phyloP scores from a whole-genome alignment of 2,329 filamentous ascomycete genomes.

The Domatiomyces globalis region DNA sequence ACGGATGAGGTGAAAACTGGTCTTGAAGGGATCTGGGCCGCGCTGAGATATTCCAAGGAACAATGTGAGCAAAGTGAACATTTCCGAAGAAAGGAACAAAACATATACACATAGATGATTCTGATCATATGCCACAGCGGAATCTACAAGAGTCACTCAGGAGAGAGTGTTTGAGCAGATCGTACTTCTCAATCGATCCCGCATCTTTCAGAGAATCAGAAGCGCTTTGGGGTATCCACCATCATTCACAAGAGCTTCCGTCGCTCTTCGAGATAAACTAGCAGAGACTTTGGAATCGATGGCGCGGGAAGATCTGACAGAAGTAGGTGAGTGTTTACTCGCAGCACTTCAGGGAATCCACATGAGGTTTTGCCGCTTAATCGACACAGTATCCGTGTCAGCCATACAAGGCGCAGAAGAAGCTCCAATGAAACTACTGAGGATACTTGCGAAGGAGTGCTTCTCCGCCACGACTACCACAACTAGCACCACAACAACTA shows the following conservation, averaged over 20 bases:
- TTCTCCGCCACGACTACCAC: slow-evolving; percentile 5
- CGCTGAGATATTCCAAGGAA: slow-evolving; percentile 4
- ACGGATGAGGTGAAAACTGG: not conserved
- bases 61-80: slow-evolving; percentile 2
- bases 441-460: slow-evolving; percentile 1
- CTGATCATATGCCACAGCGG: slow-evolving; percentile 5
- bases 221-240: slow-evolving; percentile 1
- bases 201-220: slow-evolving; percentile 4
- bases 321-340: too few species aligned
- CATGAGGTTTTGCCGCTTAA: too few species aligned
- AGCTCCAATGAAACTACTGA: too few species aligned
- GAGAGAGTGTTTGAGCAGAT: not conserved
- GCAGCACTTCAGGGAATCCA: too few species aligned
- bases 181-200: slow-evolving; percentile 1
- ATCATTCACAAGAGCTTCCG: too few species aligned
- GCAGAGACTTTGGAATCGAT: too few species aligned
- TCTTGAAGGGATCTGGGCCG: slow-evolving; percentile 1
- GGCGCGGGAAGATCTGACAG: too few species aligned
- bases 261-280: too few species aligned
- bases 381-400: too few species aligned
- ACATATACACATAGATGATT: not conserved
- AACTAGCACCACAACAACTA: too few species aligned
- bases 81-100: not conserved
- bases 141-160: too few species aligned
- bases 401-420: too few species aligned